These are phyloP conservation scores for Leishmania tropica DNA, from an alignment of 208 protist species.

Conservation along the genomic window DNA sequence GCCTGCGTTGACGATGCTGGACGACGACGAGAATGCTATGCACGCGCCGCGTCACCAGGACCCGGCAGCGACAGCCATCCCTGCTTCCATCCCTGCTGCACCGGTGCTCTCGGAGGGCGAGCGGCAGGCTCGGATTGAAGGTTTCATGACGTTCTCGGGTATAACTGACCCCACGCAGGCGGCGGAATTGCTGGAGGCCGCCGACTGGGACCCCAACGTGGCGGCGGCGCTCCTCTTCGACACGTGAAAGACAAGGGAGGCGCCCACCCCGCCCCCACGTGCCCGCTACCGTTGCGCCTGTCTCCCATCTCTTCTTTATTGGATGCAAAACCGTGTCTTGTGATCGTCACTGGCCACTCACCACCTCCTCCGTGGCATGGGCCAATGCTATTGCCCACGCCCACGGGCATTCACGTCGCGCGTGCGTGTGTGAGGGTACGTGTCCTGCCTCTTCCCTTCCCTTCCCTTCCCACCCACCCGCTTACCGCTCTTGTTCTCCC, in stretches of 20 bases:
- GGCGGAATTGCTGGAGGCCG: constrained; percentile 46
- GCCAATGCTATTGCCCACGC: no score
- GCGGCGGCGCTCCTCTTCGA: constrained; percentile 36
- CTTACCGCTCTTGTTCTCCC: neutral
- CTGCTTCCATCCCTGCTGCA: neutral
- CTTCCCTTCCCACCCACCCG: no score
- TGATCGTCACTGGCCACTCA: no score
- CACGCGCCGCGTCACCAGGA: neutral
- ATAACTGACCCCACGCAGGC: constrained; percentile 25
- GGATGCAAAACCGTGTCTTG: no score
- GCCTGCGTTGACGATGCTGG: neutral
- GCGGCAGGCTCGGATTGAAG: constrained; percentile 8
- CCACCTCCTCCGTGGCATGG: no score
- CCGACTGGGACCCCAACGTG: constrained; percentile 47
- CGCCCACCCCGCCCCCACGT: neutral
- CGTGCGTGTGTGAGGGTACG: constrained; percentile 11
- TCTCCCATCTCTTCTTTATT: no score
- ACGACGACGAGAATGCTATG: neutral
- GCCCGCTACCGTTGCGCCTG: neutral
- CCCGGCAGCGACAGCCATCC: neutral
- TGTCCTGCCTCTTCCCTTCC: neutral
- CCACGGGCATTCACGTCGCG: neutral
- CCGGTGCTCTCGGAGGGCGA: constrained; percentile 3
- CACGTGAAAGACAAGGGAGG: neutral
- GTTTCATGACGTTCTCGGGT: constrained; percentile 52